Conservation (phyloP, 352 stramenopile genomes). For the Hyaloperonospora arabidopsidis region DNA sequence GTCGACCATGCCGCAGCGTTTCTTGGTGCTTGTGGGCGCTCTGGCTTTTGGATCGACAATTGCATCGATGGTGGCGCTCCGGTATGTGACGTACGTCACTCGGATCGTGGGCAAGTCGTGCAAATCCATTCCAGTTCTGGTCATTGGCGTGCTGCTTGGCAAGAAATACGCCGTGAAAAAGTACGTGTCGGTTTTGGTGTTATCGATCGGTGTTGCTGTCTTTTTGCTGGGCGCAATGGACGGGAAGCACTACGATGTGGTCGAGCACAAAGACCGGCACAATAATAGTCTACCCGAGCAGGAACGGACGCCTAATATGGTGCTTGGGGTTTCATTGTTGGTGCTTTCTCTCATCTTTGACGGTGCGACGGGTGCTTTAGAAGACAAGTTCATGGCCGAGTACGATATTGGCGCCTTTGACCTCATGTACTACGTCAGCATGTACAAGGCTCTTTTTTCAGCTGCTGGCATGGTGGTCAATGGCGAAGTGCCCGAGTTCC, state of each 20-base stretch:
- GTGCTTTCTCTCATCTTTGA: constrained; percentile 73
- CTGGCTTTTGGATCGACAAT: constrained; percentile 76
- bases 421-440: constrained; percentile 84
- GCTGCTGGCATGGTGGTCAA: constrained; percentile 61
- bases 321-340: constrained; percentile 58
- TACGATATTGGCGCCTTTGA: constrained; percentile 81
- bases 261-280: constrained; percentile 38
- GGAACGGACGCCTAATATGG: constrained; percentile 55
- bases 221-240: constrained; percentile 69
- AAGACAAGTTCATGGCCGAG: constrained; percentile 77
- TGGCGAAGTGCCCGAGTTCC: constrained; percentile 51
- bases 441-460: constrained; percentile 75
- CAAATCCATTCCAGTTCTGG: constrained; percentile 84
- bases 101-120: constrained; percentile 83
- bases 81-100: constrained; percentile 83
- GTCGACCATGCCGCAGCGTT: constrained; percentile 65
- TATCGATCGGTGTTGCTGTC: constrained; percentile 64
- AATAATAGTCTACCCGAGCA: constrained; percentile 30
- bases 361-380: constrained; percentile 64
- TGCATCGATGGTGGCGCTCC: constrained; percentile 72
- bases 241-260: constrained; percentile 51
- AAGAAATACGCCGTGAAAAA: constrained; percentile 79
- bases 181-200: constrained; percentile 68
- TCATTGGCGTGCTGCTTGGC: constrained; percentile 61
- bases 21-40: constrained; percentile 52